phyloP scores from a whole-genome alignment of 1,284 basidiomycete species.

The Flammula alnicola region DNA sequence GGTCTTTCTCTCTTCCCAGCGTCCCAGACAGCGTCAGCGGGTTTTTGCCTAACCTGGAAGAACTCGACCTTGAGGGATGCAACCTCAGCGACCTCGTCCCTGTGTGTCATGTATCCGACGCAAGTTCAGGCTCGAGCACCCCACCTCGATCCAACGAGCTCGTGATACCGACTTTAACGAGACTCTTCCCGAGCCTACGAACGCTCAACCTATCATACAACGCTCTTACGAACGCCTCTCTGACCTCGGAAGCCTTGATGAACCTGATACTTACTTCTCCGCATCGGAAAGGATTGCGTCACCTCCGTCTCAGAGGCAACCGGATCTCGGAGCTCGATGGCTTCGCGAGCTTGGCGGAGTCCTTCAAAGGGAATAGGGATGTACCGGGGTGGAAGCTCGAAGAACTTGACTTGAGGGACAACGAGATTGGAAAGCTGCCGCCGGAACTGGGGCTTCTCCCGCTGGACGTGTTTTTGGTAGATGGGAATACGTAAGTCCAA shows the following conservation, averaged over 20 bases:
- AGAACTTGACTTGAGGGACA: conserved; percentile 79
- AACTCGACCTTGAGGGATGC: conserved; percentile 74
- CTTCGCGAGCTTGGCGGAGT: conserved; percentile 58
- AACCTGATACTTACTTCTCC: conserved; percentile 52
- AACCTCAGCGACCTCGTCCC: conserved; percentile 60
- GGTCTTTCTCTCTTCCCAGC: conserved; percentile 59
- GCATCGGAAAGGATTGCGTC: conserved; percentile 58
- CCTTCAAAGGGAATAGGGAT: conserved; percentile 66
- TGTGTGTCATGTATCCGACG: conserved; percentile 37
- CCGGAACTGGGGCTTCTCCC: conserved; percentile 73
- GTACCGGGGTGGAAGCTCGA: conserved; percentile 74
- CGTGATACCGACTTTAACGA: conserved; percentile 59
- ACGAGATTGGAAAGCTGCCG: conserved; percentile 70
- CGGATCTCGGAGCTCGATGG: conserved; percentile 62
- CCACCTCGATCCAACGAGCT: conserved; percentile 51
- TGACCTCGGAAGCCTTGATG: conserved; percentile 51
- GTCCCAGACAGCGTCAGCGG: conserved; percentile 36
- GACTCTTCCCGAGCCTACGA: conserved; percentile 69
- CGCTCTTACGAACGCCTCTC: conserved; percentile 53
- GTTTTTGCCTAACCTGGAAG: conserved; percentile 68
- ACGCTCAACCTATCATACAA: conserved; percentile 80
- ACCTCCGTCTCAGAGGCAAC: conserved; percentile 71
- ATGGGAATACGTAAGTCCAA: conserved; percentile 76
- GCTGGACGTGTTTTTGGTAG: conserved; percentile 78
- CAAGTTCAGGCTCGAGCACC: conserved; percentile 34